Base-by-base conservation (phyloP, 75 land plant genomes). In the Picea glauca region DNA sequence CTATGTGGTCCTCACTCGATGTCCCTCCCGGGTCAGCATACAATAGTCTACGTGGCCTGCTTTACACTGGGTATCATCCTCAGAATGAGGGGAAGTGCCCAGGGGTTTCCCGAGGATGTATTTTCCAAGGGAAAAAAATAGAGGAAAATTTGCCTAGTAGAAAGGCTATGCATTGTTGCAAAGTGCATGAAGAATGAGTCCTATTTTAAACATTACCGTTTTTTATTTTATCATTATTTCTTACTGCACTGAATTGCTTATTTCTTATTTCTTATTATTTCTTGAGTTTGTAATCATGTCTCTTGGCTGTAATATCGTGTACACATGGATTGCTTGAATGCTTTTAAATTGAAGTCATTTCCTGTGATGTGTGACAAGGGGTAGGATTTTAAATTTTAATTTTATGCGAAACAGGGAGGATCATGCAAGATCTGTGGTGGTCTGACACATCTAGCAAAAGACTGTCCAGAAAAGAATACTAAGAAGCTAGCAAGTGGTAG, bases 391-490 rank as follows among this genome's bases (percentile, higher is more conserved):
- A 75, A 75, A 75, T 26, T 58, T 30, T 0, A 56, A 4, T 72
- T 56, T 75, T 54, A 30, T 26, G 32, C 32, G 30, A 58, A 54
- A 56, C 81, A 96, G 99, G 99, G 99, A 78, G 99, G 99, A 59
- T 88, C 86, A 54, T 97, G 99, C 77, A 95, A 97, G 78, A 76
- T 91, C 40, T 97, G 99, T 84, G 88, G 93, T 70, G 92, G 82
- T 23, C 83, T 95, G 20, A 95, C 96, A 43, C 99, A 97, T 80
- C 83, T 97, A 54, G 98, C 94, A 13, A 93, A 83, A 82, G 93
- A 93, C 86, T 97, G 99, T 77, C 98, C 98, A 70, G 76, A 83
- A 26, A 96, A 96, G 77, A 79, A 62, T 59, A 80, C 70, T 62
- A 78, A 40, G 67, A 81, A 62, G 65, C 46, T 76, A 66, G 74